These are phyloP conservation scores for Trichosanthes cucumerina DNA, from an alignment of 306 rosid genomes.

Conservation along the genomic window DNA sequence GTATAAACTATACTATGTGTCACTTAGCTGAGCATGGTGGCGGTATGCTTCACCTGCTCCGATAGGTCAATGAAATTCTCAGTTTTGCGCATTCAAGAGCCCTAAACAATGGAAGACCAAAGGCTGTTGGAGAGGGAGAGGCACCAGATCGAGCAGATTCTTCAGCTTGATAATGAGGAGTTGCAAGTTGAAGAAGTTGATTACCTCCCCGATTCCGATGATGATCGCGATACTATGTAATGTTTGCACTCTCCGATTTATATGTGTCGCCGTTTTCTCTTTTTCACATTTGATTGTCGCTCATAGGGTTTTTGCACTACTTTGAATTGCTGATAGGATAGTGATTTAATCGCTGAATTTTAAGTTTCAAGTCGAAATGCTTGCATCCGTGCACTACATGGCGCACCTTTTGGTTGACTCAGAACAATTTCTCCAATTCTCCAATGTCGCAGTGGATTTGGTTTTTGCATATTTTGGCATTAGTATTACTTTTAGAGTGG, in stretches of 20 bases:
- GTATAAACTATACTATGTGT: background rate
- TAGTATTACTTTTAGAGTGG: background rate
- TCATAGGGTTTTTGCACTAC: background rate
- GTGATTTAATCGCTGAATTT: background rate
- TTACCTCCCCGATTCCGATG: conserved; percentile 34
- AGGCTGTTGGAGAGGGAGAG: conserved; percentile 56
- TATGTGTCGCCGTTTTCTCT: background rate
- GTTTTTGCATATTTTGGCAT: background rate
- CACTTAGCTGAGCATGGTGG: background rate
- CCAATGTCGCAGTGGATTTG: background rate
- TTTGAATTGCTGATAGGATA: background rate
- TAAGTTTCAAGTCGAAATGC: background rate
- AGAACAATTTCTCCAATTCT: background rate
- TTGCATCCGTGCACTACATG: background rate
- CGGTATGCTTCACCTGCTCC: background rate
- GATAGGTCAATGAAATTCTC: background rate
- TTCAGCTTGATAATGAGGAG: conserved; percentile 77
- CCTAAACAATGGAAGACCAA: conserved; percentile 43
- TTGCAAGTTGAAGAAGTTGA: conserved; percentile 81
- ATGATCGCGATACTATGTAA: conserved; percentile 39
- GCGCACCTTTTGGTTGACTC: background rate
- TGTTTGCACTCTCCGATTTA: background rate
- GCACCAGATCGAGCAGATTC: conserved; percentile 80
- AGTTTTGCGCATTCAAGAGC: background rate
- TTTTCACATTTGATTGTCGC: background rate